Evolutionary conservation across 768 basidiomycete genomes (phyloP), one percentile per base, ranked within the genome.

Genomic region (Crepidotus variabilis): DNA sequence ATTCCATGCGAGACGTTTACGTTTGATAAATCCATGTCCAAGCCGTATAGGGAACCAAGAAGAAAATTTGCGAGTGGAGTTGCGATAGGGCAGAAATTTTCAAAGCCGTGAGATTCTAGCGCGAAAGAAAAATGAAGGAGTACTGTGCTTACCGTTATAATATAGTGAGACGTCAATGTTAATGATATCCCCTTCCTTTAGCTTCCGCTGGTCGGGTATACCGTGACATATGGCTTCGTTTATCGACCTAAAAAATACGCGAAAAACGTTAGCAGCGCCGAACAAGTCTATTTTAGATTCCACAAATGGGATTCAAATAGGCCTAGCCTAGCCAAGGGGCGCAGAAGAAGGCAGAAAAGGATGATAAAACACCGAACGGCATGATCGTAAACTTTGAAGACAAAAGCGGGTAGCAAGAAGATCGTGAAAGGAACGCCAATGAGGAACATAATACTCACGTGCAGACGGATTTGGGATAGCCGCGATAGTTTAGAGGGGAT

Each of bases 181-280:
- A 69, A 98, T 77, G 61, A 98, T 98, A 72, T 99, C 97, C 16
- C 97, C 97, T 61, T 98, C 92, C 64, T 80, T 80, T 61, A 94
- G 71, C 64, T 85, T 87, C 59, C 90, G 75, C 66, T 88, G 79
- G 74, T 96, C 93, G 35, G 95, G 94, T 59, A 96, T 95, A 55
- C 96, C 97, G 70, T 99, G 97, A 70, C 97, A 98, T 64, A 99
- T 95, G 51, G 83, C 89, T 71, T 98, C 96, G 70, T 99, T 99
- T 21, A 98, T 73, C 43, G 93, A 94, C 20, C 92, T 91, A 62
- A 47, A 62, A 47, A 54, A 52, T 50, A 39, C 20, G 34, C 32
- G 51, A 48, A 49, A 55, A 21, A 52, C 14, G 50, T 39, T 35
- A 60, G 45, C 36, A 46, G 22, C 32, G 51, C 20, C 46, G 34